Conservation (phyloP, 2,329 filamentous ascomycete genomes). For the Xylariales sp. region DNA sequence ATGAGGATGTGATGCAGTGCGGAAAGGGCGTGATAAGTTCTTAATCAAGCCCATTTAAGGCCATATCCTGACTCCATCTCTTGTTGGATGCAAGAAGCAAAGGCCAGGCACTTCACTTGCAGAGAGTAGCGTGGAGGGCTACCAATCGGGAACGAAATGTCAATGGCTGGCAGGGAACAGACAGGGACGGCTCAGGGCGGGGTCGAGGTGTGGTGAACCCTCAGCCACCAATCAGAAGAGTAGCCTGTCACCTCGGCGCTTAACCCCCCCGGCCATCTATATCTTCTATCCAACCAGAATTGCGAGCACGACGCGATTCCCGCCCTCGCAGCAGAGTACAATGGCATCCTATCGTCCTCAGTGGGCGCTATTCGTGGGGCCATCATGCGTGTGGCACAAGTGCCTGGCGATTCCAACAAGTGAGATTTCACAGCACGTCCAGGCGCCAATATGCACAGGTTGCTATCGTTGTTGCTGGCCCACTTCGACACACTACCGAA, state of each 20-base stretch:
- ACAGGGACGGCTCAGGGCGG: constrained; percentile 8
- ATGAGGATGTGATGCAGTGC: not conserved
- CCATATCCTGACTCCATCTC: no score
- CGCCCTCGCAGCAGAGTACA: constrained; percentile 16
- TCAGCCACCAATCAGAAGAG: constrained; percentile 7
- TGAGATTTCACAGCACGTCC: constrained; percentile 36
- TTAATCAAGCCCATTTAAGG: no score
- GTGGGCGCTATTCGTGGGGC: constrained; percentile 34
- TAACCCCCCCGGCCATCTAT: constrained; percentile 17
- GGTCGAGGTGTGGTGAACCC: constrained; percentile 6
- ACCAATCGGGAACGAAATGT: constrained; percentile 6
- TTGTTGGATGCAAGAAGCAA: no score
- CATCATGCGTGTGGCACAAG: constrained; percentile 28
- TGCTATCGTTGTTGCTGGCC: constrained; percentile 23
- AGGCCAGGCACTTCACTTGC: no score
- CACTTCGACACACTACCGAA: constrained; percentile 36
- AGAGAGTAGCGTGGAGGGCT: no score
- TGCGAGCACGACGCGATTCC: constrained; percentile 13
- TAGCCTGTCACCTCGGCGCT: constrained; percentile 11
- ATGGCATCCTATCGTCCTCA: constrained; percentile 24
- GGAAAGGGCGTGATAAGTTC: no score
- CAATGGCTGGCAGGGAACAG: constrained; percentile 3
- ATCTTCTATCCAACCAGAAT: constrained; percentile 27
- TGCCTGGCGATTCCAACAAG: constrained; percentile 33
- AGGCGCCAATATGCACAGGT: constrained; percentile 33